phyloP scores from a whole-genome alignment of 2,329 filamentous ascomycete genomes.

The Aspergillus chevalieri region DNA sequence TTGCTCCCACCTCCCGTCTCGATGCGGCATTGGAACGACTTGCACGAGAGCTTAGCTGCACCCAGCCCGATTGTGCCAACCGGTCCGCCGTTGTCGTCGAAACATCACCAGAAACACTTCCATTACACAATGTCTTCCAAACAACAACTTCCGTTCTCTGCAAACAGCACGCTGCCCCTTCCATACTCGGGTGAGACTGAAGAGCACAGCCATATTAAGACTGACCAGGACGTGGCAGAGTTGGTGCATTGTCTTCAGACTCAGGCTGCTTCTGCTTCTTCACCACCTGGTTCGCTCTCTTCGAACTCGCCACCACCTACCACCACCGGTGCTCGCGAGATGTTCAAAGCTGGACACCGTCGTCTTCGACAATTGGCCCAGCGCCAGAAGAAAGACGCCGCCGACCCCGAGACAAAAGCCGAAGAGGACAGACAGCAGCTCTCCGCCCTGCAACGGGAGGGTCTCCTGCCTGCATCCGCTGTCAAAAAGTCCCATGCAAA shows the following conservation, averaged over 20 bases:
- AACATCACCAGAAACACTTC: slow-evolving; percentile 2
- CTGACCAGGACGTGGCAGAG: background rate
- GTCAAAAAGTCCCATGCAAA: slow-evolving; percentile 16
- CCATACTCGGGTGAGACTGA: background rate
- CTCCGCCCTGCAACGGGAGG: slow-evolving; percentile 25
- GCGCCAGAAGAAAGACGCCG: slow-evolving; percentile 21
- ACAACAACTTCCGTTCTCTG: background rate
- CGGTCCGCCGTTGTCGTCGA: slow-evolving; percentile 19
- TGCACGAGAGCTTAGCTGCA: slow-evolving; percentile 23
- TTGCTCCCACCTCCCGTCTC: slow-evolving; percentile 7
- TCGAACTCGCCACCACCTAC: background rate
- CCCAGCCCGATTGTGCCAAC: slow-evolving; percentile 31
- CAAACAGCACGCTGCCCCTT: background rate
- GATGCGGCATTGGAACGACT: slow-evolving; percentile 25
- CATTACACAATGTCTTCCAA: slow-evolving; percentile 2
- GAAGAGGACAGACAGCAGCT: slow-evolving; percentile 24
- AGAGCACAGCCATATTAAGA: background rate
- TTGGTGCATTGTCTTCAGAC: background rate
- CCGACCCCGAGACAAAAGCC: slow-evolving; percentile 16
- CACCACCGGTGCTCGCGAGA: slow-evolving; percentile 20
- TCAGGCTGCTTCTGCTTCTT: slow-evolving; percentile 1
- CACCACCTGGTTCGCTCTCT: slow-evolving; percentile 6
- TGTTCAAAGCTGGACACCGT: slow-evolving; percentile 27
- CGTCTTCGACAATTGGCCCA: slow-evolving; percentile 31
- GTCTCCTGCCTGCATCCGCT: slow-evolving; percentile 19